phyloP scores from a whole-genome alignment of 208 protist genomes.

The Acanthamoeba healyi region DNA sequence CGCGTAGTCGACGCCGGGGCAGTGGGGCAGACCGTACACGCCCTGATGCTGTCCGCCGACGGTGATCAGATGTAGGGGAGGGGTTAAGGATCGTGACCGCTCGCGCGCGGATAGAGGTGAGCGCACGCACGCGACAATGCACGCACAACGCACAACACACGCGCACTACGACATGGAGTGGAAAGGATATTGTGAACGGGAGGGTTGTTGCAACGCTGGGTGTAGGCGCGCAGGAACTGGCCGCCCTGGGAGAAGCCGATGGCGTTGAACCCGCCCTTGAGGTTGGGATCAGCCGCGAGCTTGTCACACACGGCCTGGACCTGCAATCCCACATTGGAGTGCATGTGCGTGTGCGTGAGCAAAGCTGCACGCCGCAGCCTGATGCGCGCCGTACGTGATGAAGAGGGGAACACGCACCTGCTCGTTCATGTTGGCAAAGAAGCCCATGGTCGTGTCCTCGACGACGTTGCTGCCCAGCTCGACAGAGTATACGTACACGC shows the following conservation, averaged over 20 bases:
- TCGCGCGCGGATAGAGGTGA: too few relatives aligned
- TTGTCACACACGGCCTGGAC: constrained; percentile 68
- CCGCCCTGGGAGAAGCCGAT: constrained; percentile 84
- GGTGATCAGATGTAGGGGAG: constrained; percentile 49
- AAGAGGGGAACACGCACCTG: background rate
- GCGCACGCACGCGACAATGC: too few relatives aligned
- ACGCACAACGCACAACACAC: background rate
- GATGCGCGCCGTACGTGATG: too few relatives aligned
- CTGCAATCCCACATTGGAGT: too few relatives aligned
- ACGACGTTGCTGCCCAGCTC: constrained; percentile 40
- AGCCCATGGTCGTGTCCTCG: constrained; percentile 29
- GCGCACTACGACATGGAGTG: background rate
- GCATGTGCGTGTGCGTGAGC: too few relatives aligned
- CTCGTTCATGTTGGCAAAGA: constrained; percentile 62
- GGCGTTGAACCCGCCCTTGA: constrained; percentile 84
- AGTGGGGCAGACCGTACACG: constrained; percentile 78
- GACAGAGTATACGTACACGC: constrained; percentile 24
- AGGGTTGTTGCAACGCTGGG: constrained; percentile 81
- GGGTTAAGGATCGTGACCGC: background rate
- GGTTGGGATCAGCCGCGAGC: constrained; percentile 78
- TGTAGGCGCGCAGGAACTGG: constrained; percentile 78
- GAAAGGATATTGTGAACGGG: constrained; percentile 78
- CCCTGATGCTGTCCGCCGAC: constrained; percentile 87
- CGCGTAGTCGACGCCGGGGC: constrained; percentile 34
- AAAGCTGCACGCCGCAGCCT: too few relatives aligned